These are phyloP conservation scores for Avena insularis DNA, from an alignment of 176 grass and related monocot species.

Conservation along the genomic window DNA sequence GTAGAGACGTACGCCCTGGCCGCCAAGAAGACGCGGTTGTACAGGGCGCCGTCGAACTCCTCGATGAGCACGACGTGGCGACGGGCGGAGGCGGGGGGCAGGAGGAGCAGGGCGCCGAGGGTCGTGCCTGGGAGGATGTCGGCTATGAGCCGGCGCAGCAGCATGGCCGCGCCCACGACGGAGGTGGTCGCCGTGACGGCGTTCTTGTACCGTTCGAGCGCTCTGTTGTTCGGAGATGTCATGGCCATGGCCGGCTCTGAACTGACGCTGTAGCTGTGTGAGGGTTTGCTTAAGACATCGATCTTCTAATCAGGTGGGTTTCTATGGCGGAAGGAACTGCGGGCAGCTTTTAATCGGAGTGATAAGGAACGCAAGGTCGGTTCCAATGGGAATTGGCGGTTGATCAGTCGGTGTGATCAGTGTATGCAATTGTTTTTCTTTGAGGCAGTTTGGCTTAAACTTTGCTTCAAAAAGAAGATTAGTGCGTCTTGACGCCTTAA, in stretches of 20 bases:
- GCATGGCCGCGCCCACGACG: slow-evolving; percentile 47
- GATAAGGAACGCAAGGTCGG: slow-evolving; percentile 24
- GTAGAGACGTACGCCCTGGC: slow-evolving; percentile 56
- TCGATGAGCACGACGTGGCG: slow-evolving; percentile 55
- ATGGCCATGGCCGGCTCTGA: slow-evolving; percentile 14
- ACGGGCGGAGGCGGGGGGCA: slow-evolving; percentile 31
- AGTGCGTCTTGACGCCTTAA: not conserved
- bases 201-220: slow-evolving; percentile 50
- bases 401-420: not conserved
- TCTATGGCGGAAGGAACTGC: not conserved
- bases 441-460: not conserved
- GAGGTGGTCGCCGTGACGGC: slow-evolving; percentile 47
- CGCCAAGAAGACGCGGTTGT: slow-evolving; percentile 58
- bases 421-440: not conserved
- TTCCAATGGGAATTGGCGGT: not conserved
- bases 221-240: slow-evolving; percentile 34
- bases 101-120: slow-evolving; percentile 52
- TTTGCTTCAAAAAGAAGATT: not conserved
- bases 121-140: slow-evolving; percentile 42
- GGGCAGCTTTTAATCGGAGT: not conserved
- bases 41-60: slow-evolving; percentile 54
- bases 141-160: slow-evolving; percentile 48
- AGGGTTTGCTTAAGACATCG: slow-evolving; percentile 5
- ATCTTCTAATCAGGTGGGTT: not conserved
- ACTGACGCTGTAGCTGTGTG: not conserved